Conservation (phyloP, 1,284 basidiomycete genomes). For the Lignosus rhinocerotis region DNA sequence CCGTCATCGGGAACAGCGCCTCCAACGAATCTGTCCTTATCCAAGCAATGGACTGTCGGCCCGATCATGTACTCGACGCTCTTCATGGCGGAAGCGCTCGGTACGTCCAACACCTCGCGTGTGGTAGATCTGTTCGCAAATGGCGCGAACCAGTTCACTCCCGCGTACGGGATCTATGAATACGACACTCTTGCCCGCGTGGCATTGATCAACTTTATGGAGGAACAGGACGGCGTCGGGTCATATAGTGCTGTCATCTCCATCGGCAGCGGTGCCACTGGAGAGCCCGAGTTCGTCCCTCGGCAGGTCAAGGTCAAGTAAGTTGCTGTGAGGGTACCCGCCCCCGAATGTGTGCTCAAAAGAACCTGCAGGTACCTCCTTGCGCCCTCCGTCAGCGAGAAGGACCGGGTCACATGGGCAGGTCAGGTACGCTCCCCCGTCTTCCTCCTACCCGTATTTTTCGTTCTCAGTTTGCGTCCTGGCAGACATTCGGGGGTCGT, state of each 20-base stretch:
- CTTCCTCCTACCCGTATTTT: neutral
- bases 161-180: constrained; percentile 75
- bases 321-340: constrained; percentile 23
- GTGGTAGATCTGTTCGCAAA: constrained; percentile 61
- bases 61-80: constrained; percentile 71
- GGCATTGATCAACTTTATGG: constrained; percentile 69
- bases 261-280: constrained; percentile 43
- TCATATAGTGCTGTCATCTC: constrained; percentile 47
- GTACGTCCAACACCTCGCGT: constrained; percentile 56
- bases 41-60: constrained; percentile 63
- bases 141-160: constrained; percentile 51
- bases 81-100: constrained; percentile 67
- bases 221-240: constrained; percentile 49
- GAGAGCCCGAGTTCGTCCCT: constrained; percentile 38
- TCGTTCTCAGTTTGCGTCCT: neutral
- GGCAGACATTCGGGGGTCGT: constrained; percentile 63
- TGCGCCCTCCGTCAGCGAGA: constrained; percentile 56
- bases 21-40: constrained; percentile 58
- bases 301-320: constrained; percentile 47
- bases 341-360: constrained; percentile 22
- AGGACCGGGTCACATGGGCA: constrained; percentile 74
- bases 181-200: constrained; percentile 52
- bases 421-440: constrained; percentile 33
- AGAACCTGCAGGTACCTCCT: constrained; percentile 45
- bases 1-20: constrained; percentile 39